phyloP scores from a whole-genome alignment of 768 basidiomycete genomes.

The Tephrocybe sp. region DNA sequence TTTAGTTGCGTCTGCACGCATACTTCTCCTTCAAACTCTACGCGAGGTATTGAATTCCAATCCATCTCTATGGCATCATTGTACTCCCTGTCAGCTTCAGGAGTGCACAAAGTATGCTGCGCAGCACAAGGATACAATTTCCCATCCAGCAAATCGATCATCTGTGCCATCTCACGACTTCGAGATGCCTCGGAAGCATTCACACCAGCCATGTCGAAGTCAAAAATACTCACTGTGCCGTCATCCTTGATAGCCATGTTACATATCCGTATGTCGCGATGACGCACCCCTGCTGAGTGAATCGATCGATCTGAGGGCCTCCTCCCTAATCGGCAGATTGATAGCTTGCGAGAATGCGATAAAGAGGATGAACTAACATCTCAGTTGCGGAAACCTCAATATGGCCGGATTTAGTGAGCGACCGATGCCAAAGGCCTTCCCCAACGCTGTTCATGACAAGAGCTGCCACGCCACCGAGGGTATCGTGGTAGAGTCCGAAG shows the following conservation, averaged over 20 bases:
- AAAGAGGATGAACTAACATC: slow-evolving; percentile 3
- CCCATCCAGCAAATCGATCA: slow-evolving; percentile 8
- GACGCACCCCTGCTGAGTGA: slow-evolving; percentile 23
- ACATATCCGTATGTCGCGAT: slow-evolving; percentile 23
- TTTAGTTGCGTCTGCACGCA: background rate
- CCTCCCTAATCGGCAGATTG: too few relatives aligned
- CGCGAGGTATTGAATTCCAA: background rate
- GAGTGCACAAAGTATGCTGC: slow-evolving; percentile 1
- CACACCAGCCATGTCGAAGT: slow-evolving; percentile 23
- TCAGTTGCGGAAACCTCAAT: slow-evolving; percentile 1
- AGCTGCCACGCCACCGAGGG: slow-evolving; percentile 6
- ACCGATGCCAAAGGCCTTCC: slow-evolving; percentile 1
- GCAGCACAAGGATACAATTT: background rate
- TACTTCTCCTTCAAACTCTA: background rate
- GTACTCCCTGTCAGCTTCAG: background rate
- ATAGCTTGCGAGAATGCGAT: too few relatives aligned
- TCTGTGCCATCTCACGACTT: slow-evolving; percentile 11
- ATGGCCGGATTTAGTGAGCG: background rate
- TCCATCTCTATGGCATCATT: slow-evolving; percentile 1
- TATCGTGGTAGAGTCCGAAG: slow-evolving; percentile 18
- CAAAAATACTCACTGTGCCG: slow-evolving; percentile 21
- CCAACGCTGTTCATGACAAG: slow-evolving; percentile 20
- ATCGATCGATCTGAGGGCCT: too few relatives aligned
- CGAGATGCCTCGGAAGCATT: slow-evolving; percentile 7
- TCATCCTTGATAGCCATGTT: slow-evolving; percentile 23